Base-by-base conservation (phyloP, 495 filamentous ascomycete genomes). In the Talaromyces borbonicus region DNA sequence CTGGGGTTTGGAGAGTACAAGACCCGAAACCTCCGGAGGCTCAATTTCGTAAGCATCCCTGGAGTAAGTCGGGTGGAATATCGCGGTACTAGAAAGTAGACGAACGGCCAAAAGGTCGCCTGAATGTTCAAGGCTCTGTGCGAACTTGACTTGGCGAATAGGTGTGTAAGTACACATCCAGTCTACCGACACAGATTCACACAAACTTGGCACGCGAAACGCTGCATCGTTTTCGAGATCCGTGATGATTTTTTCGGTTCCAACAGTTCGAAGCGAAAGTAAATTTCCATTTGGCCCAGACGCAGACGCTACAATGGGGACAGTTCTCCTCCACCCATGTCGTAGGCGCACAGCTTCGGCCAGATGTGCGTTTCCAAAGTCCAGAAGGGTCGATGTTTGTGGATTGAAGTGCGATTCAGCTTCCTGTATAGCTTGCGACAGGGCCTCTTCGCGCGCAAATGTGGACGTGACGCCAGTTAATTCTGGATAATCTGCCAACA, bases 71-170 rank as follows among this genome's bases (percentile, higher is more conserved):
- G 83, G 83, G 8, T 74, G 72, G 42, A 81, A 76, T 18, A 87
- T 66, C 1, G 62, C 67, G 4, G 79, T 84, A 7, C 67, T 68
- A 2, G 64, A 60, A 16, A 66, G 57, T 32, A 78, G 75, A 24
- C 83, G 79, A 29, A 81, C 74, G 15, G 83, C 71, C 52, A 89
- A 63, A 73, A 79, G 84, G 8, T 69, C 63, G 12, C 69, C 59
- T 23, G 68, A 63, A 35, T 61, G 64, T 15, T 72, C 70, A 11
- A 60, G 33, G 27, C 75, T 60, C 29, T 72, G 59, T 14, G 78
- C 72, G 57, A 84, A 87, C 52, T 75, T 76, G 23, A 95, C 62
- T 54, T 85, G 75, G 32, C 71, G 73, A 48, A 93, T 80, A 5
- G 79, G 74, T 9, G 67, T 68, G 8, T 72, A 70, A 40, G 68